A percentile compares a stretch with the other conserved stretches of the same genome.
Conservation (phyloP, 2,329 filamentous ascomycete species). For the Zymoseptoria ardabiliae region DNA sequence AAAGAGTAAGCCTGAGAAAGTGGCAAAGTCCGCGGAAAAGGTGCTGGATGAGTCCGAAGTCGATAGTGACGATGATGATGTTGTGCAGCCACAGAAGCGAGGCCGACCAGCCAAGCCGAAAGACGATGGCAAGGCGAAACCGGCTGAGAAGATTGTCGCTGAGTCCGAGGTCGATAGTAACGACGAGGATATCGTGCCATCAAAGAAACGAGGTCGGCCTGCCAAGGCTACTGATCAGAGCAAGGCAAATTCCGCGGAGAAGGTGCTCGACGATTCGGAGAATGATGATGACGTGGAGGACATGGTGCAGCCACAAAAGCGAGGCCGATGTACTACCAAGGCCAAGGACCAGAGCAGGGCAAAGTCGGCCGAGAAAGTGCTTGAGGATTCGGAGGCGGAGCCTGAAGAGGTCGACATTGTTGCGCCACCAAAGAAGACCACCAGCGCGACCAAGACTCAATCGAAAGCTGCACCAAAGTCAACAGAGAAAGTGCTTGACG, state of each 20-base stretch:
- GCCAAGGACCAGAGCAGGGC: conserved; percentile 3
- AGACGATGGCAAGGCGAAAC: conserved; percentile 2
- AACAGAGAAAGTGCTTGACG: neutral
- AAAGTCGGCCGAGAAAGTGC: neutral
- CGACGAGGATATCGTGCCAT: conserved; percentile 1
- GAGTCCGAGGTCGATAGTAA: conserved; percentile 1
- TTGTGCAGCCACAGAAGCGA: conserved; percentile 7
- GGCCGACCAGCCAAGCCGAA: conserved; percentile 9
- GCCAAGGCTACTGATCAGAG: conserved; percentile 5
- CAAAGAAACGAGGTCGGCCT: conserved; percentile 10
- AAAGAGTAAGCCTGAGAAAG: conserved; percentile 5
- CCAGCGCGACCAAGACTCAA: conserved; percentile 9
- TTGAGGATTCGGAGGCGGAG: conserved; percentile 1
- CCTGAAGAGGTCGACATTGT: neutral
- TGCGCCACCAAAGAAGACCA: conserved; percentile 9
- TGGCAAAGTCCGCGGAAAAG: neutral
- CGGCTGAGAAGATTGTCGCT: neutral
- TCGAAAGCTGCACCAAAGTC: neutral
- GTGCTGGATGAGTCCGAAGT: neutral
- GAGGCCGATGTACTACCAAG: conserved; percentile 11
- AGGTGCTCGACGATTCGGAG: neutral
- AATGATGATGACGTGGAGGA: neutral
- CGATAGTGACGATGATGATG: neutral
- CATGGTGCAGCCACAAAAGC: conserved; percentile 3
- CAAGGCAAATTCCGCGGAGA: neutral